phyloP scores from a whole-genome alignment of 148 eudicot species.

The Polygonum maritimum region DNA sequence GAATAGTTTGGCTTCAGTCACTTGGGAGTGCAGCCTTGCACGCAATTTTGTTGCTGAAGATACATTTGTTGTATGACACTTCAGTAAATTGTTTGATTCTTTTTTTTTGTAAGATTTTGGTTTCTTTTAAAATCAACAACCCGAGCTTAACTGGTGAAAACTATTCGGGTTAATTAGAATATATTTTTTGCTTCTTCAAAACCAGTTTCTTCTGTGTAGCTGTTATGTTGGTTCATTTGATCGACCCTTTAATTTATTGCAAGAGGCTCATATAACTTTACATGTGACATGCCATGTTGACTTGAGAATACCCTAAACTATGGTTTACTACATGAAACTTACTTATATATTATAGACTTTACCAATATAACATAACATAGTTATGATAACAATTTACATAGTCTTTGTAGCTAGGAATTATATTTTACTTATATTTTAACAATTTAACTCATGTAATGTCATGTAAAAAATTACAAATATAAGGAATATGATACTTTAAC shows the following conservation, averaged over 20 bases:
- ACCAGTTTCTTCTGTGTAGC: not conserved
- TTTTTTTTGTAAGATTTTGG: not conserved
- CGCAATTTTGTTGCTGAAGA: not conserved
- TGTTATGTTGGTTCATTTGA: not conserved
- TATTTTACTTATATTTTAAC: too few relatives aligned
- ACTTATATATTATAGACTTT: too few relatives aligned
- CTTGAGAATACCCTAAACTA: conserved; percentile 34
- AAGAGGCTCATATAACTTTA: not conserved
- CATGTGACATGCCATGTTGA: conserved; percentile 11
- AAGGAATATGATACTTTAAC: too few relatives aligned
- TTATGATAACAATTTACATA: too few relatives aligned
- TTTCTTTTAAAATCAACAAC: not conserved
- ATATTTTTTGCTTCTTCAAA: not conserved
- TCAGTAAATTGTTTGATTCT: not conserved
- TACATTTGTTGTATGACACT: not conserved
- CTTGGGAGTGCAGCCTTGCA: not conserved
- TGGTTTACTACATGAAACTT: too few relatives aligned
- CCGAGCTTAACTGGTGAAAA: not conserved
- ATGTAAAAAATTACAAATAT: too few relatives aligned
- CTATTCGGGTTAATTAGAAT: not conserved
- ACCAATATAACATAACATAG: too few relatives aligned
- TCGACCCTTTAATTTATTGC: not conserved
- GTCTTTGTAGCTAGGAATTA: too few relatives aligned
- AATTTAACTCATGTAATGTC: too few relatives aligned
- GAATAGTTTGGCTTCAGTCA: not conserved